Base-by-base conservation (phyloP, 2,329 filamentous ascomycete species). In the Pestalotiopsis sp. region DNA sequence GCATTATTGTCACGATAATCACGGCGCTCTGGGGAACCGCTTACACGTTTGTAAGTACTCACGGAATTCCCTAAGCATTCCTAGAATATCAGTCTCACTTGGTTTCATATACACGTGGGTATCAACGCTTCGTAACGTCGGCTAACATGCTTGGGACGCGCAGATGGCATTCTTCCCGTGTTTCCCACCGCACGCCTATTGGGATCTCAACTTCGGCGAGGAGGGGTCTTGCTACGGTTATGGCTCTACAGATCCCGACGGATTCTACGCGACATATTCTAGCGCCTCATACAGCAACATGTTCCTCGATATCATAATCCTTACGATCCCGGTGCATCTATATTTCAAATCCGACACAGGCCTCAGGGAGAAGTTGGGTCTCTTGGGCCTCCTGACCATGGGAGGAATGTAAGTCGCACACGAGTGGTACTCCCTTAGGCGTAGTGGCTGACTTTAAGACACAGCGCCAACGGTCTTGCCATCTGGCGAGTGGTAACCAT, bases 401-500 rank as follows among this genome's bases (percentile, higher is more conserved):
- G 74, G 74, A 3, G 64, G 59, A 45, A 39, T 72, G 73, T 75
- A 68, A 59, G 73, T 70, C 36, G 7, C 56, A 9, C 31, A 36
- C 31, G 31, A 36, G 31, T 36, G 7, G 31, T 9, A 36, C 31
- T 36, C 31, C 31, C 31, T 36, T 9, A 36, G 31, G 7, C 7
- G 31, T 36, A 36, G 6, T 45, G 11, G 17, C 31, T 25, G 6
- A 27, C 39, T 20, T 31, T 2, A 9, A 36, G 31, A 31, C 45
- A 17, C 17, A 67, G 64, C 27, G 71, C 72, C 12, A 73, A 75
- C 65, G 69, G 71, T 49, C 69, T 78, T 57, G 76, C 75, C 6
- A 70, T 79, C 36, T 78, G 76, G 74, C 75, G 77, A 12, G 70
- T 78, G n/a, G 68, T 68, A 6, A 74, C 74, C 17, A 72, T 78